phyloP scores from a whole-genome alignment of 306 rosid species.

The Castanospermum australe region DNA sequence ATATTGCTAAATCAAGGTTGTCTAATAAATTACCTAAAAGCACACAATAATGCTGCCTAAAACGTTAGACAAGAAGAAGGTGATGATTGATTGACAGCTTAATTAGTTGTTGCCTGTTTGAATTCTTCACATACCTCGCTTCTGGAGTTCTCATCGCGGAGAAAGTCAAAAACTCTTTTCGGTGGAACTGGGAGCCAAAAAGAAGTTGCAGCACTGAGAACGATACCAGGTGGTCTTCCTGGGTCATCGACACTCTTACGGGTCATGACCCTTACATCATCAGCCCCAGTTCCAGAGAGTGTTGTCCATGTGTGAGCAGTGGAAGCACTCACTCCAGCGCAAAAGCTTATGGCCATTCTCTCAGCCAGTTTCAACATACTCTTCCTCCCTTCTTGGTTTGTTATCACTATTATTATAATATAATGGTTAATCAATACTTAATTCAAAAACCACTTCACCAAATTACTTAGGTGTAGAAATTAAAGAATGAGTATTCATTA shows the following conservation, averaged over 20 bases:
- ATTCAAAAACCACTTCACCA: not conserved
- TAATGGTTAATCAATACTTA: not conserved
- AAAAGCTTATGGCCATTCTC: slow-evolving; percentile 97
- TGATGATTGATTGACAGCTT: slow-evolving; percentile 25
- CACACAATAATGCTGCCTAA: slow-evolving; percentile 33
- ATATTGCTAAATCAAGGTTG: slow-evolving; percentile 13
- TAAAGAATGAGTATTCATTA: not conserved
- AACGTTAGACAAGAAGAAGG: slow-evolving; percentile 7
- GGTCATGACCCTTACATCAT: slow-evolving; percentile 95
- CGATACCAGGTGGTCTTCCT: slow-evolving; percentile 94
- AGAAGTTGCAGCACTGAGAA: slow-evolving; percentile 94
- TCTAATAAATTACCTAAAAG: slow-evolving; percentile 27
- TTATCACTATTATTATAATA: slow-evolving; percentile 53
- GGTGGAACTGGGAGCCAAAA: slow-evolving; percentile 98
- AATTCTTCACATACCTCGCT: slow-evolving; percentile 57
- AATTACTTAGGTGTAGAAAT: not conserved
- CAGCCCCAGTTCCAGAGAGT: slow-evolving; percentile 89
- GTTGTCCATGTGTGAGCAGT: slow-evolving; percentile 98
- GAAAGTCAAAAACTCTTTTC: slow-evolving; percentile 85
- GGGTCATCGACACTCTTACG: slow-evolving; percentile 96
- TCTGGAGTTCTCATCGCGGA: slow-evolving; percentile 89
- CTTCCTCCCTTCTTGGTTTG: slow-evolving; percentile 95
- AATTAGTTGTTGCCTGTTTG: slow-evolving; percentile 14
- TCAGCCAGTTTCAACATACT: slow-evolving; percentile 95
- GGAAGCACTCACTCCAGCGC: slow-evolving; percentile 96